These are phyloP conservation scores for Monosporascus sp. DNA, from an alignment of 2,329 filamentous ascomycete genomes.

Conservation along the genomic window DNA sequence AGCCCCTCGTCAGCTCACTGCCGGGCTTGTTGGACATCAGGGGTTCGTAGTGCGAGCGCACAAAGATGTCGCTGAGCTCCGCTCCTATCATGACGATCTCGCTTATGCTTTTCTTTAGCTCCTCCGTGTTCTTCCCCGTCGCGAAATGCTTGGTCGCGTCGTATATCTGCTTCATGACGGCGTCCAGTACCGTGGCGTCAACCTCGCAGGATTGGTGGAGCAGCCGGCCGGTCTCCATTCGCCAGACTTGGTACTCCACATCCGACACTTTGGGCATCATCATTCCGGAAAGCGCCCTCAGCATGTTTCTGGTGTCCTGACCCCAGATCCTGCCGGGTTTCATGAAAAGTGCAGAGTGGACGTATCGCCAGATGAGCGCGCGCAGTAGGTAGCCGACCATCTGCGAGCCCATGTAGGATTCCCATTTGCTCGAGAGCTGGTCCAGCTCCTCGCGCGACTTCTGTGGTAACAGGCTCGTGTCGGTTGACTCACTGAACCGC, in stretches of 20 bases:
- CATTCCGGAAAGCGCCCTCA: slow-evolving; percentile 6
- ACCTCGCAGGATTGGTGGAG: slow-evolving; percentile 11
- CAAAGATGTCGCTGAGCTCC: slow-evolving; percentile 16
- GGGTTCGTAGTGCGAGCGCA: slow-evolving; percentile 12
- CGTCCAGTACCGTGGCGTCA: slow-evolving; percentile 12
- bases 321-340: slow-evolving; percentile 19
- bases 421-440: slow-evolving; percentile 21
- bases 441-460: slow-evolving; percentile 14
- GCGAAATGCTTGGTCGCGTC: slow-evolving; percentile 14
- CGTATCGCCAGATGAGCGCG: slow-evolving; percentile 25
- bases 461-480: slow-evolving; percentile 8
- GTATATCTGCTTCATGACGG: slow-evolving; percentile 12
- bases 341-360: slow-evolving; percentile 18
- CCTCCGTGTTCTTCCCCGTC: slow-evolving; percentile 3
- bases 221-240: slow-evolving; percentile 16
- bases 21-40: slow-evolving; percentile 22
- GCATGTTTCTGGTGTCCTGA: slow-evolving; percentile 10
- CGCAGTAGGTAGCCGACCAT: slow-evolving; percentile 20
- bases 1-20: slow-evolving; percentile 18
- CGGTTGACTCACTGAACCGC: slow-evolving; percentile 14
- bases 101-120: slow-evolving; percentile 7
- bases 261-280: slow-evolving; percentile 10
- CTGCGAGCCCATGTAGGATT: slow-evolving; percentile 15
- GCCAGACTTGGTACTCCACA: slow-evolving; percentile 15
- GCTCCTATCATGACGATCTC: slow-evolving; percentile 16